Percentiles rank a stretch among this genome's conserved stretches.
Evolutionary conservation across 768 basidiomycete species (phyloP).

Genomic region (Hydnum rufescens): DNA sequence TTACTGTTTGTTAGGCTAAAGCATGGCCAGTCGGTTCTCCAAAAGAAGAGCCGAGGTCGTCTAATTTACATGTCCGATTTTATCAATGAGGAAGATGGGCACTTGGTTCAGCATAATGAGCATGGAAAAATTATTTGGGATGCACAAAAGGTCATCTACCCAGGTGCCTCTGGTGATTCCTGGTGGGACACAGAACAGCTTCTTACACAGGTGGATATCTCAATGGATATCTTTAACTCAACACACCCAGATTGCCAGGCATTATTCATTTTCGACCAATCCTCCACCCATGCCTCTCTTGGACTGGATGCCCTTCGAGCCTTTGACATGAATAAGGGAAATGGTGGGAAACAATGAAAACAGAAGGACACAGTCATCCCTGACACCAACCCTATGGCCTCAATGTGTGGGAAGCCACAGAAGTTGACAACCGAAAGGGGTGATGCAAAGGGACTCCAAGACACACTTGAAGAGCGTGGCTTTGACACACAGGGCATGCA

Average conservation of each 20-base stretch:
- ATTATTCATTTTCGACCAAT: too few relatives aligned
- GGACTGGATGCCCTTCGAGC: slow-evolving; percentile 22
- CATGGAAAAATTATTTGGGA: slow-evolving; percentile 17
- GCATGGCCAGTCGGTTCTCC: too few relatives aligned
- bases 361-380: slow-evolving; percentile 21
- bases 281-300: slow-evolving; percentile 18
- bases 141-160: slow-evolving; percentile 15
- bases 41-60: too few relatives aligned
- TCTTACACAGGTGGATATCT: slow-evolving; percentile 2
- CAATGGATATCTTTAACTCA: not conserved
- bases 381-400: slow-evolving; percentile 17
- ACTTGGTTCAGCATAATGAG: slow-evolving; percentile 8
- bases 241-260: too few relatives aligned
- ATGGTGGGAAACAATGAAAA: too few relatives aligned
- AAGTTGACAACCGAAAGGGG: slow-evolving; percentile 12
- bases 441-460: slow-evolving; percentile 11
- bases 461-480: too few relatives aligned
- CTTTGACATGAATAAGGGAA: too few relatives aligned
- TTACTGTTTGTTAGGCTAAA: not conserved
- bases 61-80: too few relatives aligned
- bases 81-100: too few relatives aligned
- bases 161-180: not conserved
- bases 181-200: slow-evolving; percentile 9
- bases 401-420: not conserved
- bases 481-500: not conserved